Evolutionary conservation across 352 stramenopile genomes (phyloP), one percentile per base, ranked within the genome.

Genomic region (Globisporangium carolinianum): DNA sequence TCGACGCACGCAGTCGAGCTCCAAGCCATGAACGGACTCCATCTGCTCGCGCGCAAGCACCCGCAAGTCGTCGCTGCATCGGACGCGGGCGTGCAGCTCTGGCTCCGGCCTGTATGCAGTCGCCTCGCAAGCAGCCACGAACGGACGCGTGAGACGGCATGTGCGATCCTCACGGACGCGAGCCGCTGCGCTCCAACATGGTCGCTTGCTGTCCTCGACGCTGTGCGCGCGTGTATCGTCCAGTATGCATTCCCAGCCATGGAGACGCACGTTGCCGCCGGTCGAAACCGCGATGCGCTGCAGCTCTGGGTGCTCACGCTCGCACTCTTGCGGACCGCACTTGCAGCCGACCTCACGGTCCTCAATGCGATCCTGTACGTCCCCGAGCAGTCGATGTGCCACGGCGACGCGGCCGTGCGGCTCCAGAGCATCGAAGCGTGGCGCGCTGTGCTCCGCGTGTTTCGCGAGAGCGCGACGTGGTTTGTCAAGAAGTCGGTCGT

Each of bases 11-110:
- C 10, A 52, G 43, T 88, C 52, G 77, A 82, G 56, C 60, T 88
- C 48, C 66, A 90, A 61, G 78, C 78, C 14, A 51, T 90, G n/a
- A 78, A 79, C 42, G 80, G 76, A 4, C 58, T 90, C 35, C 76
- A 81, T 32, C 47, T 76, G 55, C 51, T 88, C 41, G 32, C 84
- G 39, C 51, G 76, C n/a, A 86, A 86, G 58, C 78, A 73, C 57
- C 70, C 74, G 8, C 42, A 75, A 36, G 66, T 75, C 35, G 59
- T 83, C 58, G 58, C 68, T 6, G 52, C 39, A 6, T 57, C 68
- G 11, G 42, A 51, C 2, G 53, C 62, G 17, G 66, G 73, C 8
- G 57, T 90, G 32, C 55, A 42, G 11, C 67, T 87, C 6, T 90
- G 69, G 68, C 64, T 83, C 39, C 70, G 67, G 15, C 76, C 76